These are phyloP conservation scores for Boletus reticuloceps DNA, from an alignment of 768 basidiomycete genomes.

Conservation along the genomic window DNA sequence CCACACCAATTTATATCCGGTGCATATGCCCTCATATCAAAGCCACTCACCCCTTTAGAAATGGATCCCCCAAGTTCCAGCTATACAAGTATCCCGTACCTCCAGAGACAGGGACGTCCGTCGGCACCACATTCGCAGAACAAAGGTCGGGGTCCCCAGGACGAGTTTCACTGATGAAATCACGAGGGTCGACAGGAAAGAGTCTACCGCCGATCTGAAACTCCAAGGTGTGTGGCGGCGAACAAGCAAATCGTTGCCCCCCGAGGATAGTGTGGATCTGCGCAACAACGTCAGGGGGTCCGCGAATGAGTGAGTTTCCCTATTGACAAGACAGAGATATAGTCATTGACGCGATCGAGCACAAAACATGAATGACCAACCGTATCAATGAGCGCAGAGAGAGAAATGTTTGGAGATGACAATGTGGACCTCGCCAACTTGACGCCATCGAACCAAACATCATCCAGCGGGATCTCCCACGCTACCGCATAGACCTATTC, in stretches of 20 bases:
- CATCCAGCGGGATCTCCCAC: conserved; percentile 73
- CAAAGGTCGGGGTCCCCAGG: conserved; percentile 43
- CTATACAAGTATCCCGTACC: conserved; percentile 59
- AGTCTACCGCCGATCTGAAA: conserved; percentile 67
- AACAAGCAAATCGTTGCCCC: conserved; percentile 52
- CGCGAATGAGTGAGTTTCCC: conserved; percentile 79
- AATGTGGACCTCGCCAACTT: conserved; percentile 56
- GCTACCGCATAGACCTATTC: conserved; percentile 55
- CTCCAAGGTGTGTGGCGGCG: conserved; percentile 56
- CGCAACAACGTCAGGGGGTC: conserved; percentile 62
- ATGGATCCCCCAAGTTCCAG: conserved; percentile 78
- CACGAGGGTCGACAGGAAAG: conserved; percentile 76
- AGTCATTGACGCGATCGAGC: neutral
- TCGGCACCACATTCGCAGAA: conserved; percentile 51
- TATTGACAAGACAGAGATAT: conserved; percentile 21
- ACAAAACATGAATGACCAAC: conserved; percentile 32
- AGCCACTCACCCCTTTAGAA: conserved; percentile 62
- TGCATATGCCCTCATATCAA: neutral
- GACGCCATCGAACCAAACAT: conserved; percentile 67
- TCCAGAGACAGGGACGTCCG: conserved; percentile 58
- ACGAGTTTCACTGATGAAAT: conserved; percentile 51
- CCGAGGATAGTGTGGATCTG: conserved; percentile 45
- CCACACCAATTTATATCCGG: neutral
- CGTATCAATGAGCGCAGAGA: conserved; percentile 72
- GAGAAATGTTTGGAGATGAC: conserved; percentile 43